Evolutionary conservation across 805 yeast genomes (phyloP).

Genomic region (Spathaspora boniae): DNA sequence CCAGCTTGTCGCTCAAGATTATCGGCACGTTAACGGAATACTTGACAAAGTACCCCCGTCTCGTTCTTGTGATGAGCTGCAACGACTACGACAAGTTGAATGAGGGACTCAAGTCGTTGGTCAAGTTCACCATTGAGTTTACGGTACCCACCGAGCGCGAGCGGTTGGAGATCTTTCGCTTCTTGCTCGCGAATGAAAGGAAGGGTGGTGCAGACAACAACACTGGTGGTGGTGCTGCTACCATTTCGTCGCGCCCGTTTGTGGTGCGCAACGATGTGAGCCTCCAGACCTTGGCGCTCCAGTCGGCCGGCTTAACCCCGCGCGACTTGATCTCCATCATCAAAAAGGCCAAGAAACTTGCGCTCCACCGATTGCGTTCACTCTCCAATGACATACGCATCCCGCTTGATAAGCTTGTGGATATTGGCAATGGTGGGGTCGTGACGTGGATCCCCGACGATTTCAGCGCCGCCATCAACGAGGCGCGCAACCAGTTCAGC

Average conservation of each 20-base stretch:
- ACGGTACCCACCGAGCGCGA: constrained; percentile 79
- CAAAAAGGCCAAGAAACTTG: constrained; percentile 55
- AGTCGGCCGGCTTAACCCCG: constrained; percentile 91
- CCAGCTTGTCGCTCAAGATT: constrained; percentile 51
- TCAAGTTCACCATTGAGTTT: constrained; percentile 74
- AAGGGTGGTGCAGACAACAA: not conserved
- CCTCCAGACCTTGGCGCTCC: constrained; percentile 59
- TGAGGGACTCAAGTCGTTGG: constrained; percentile 58
- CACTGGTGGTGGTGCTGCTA: not conserved
- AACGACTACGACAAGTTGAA: constrained; percentile 68
- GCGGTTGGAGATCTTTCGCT: constrained; percentile 58
- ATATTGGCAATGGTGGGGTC: constrained; percentile 53
- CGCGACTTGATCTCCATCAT: constrained; percentile 74
- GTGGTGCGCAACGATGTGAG: constrained; percentile 46
- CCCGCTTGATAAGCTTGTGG: constrained; percentile 26
- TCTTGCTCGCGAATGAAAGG: constrained; percentile 34
- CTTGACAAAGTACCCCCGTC: constrained; percentile 37
- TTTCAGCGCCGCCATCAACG: constrained; percentile 66
- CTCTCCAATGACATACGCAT: constrained; percentile 20
- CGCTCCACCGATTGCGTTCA: constrained; percentile 47
- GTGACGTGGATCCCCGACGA: constrained; percentile 55
- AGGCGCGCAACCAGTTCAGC: constrained; percentile 82
- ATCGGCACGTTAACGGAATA: constrained; percentile 56
- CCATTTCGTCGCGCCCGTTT: constrained; percentile 13
- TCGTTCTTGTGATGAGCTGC: constrained; percentile 60